Base-by-base conservation (phyloP, 2,329 filamentous ascomycete genomes). In the Lecanosticta acicola region DNA sequence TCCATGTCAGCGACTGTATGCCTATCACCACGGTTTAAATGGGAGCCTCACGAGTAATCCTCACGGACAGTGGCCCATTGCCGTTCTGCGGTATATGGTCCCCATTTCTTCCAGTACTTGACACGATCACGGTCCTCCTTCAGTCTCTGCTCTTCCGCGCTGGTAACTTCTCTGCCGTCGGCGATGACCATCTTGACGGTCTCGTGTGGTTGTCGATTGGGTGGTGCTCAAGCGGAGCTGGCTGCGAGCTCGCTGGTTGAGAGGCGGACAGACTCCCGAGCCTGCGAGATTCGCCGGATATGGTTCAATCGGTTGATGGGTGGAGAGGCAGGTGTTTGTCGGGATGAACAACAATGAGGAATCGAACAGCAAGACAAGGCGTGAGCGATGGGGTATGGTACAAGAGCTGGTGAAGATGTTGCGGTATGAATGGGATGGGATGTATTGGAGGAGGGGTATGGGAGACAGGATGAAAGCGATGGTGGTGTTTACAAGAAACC, bases 61-160 rank as follows among this genome's bases (percentile, higher is more conserved):
- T 65, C 62, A 33, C 62, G 58, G 21, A 64, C 89, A 57, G 89
- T 95, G 47, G 90, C 89, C 91, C 91, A 96, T 73, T 96, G 90
- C 64, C 90, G 78, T 73, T 97, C 91, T 45, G 90, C 82, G 59
- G 94, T 84, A 64, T 96, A 97, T 18, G 90, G 84, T 45, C 91
- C 91, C 89, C 90, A 96, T 81, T 85, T 88, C 80, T 97, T 97
- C 91, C 91, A 97, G 74, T 97, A 97, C 68, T 87, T 91, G 55
- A 71, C 79, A 54, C 84, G 83, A 55, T 91, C 80, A 49, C 83
- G 80, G 69, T 97, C 91, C 64, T 95, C 81, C 64, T 85, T 84
- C 58, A 97, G 78, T 40, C 93, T 84, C 68, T 85, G 85, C 75
- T 97, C 91, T 71, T 97, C 91, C 68, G 86, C 83, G 50, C 85